Conservation (phyloP, 257 asterid genomes). For the Perilla frutescens region DNA sequence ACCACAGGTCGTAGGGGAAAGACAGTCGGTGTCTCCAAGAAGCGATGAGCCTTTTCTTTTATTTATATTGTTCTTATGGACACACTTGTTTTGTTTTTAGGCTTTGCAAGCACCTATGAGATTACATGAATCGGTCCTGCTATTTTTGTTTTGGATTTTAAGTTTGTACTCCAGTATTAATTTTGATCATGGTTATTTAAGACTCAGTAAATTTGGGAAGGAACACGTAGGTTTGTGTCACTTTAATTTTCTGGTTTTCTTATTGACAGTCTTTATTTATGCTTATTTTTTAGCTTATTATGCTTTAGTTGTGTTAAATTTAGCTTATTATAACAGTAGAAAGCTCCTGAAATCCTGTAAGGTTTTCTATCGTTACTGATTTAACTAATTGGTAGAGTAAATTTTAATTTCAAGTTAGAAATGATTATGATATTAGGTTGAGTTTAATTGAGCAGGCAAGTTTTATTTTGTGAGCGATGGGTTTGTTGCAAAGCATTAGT, state of each 20-base stretch:
- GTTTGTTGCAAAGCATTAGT: too few species aligned
- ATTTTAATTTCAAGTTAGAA: too few species aligned
- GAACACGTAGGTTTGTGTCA: background rate
- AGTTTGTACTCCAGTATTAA: slow-evolving; percentile 17
- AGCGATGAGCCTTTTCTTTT: slow-evolving; percentile 53
- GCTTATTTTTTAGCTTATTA: too few species aligned
- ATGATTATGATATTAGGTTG: too few species aligned
- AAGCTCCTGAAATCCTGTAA: too few species aligned
- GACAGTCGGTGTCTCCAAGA: slow-evolving; percentile 98
- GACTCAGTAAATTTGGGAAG: slow-evolving; percentile 6
- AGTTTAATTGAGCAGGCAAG: too few species aligned
- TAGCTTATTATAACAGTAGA: background rate
- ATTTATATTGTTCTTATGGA: background rate
- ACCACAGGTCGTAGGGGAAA: slow-evolving; percentile 95
- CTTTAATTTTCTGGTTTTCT: background rate
- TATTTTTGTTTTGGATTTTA: slow-evolving; percentile 25
- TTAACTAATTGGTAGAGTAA: too few species aligned
- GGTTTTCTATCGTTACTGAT: too few species aligned
- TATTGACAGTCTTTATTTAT: background rate
- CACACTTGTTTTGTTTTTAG: slow-evolving; percentile 30
- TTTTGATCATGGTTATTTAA: slow-evolving; percentile 13
- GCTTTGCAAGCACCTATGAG: slow-evolving; percentile 23
- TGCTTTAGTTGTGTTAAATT: background rate
- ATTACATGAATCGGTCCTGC: slow-evolving; percentile 19
- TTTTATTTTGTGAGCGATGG: too few species aligned